These are phyloP conservation scores for Paxillus ammoniavirescens DNA, from an alignment of 768 basidiomycete species.

Conservation along the genomic window DNA sequence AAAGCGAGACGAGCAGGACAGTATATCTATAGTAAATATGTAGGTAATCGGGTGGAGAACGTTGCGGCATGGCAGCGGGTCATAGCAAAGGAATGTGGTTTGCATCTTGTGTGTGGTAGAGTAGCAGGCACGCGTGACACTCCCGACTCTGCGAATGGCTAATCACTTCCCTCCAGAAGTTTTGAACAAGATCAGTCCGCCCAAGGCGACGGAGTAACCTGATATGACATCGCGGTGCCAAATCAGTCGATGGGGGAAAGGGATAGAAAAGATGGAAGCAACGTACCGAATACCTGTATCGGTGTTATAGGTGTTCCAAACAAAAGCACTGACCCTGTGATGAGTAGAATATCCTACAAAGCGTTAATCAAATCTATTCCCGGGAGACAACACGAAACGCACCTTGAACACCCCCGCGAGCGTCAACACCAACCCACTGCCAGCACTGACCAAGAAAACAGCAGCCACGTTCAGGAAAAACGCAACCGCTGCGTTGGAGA, in stretches of 20 bases:
- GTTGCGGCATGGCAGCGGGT: too few species aligned
- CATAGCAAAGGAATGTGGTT: too few species aligned
- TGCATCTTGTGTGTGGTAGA: too few species aligned
- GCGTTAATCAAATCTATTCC: constrained; percentile 7
- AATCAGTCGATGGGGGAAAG: background rate
- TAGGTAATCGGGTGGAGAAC: too few species aligned
- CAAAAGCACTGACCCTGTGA: constrained; percentile 84
- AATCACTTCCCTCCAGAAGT: constrained; percentile 60
- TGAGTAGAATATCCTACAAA: constrained; percentile 85
- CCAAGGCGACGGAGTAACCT: constrained; percentile 89
- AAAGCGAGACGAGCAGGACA: too few species aligned
- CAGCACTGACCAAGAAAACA: constrained; percentile 89
- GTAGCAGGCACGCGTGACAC: too few species aligned
- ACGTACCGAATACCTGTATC: constrained; percentile 77
- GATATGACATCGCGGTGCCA: constrained; percentile 20
- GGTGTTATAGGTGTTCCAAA: constrained; percentile 81
- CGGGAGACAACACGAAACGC: constrained; percentile 12
- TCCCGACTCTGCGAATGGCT: background rate
- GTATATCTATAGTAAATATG: too few species aligned
- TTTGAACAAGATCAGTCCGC: constrained; percentile 84
- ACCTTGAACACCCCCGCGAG: constrained; percentile 94
- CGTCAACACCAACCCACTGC: constrained; percentile 85
- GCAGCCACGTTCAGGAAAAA: constrained; percentile 91
- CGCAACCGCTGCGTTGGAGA: constrained; percentile 84
- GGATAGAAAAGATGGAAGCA: background rate